Percentiles rank a stretch among this genome's conserved stretches.
Conservation (phyloP, 129 eudicot species). For the Flaveria linearis region DNA sequence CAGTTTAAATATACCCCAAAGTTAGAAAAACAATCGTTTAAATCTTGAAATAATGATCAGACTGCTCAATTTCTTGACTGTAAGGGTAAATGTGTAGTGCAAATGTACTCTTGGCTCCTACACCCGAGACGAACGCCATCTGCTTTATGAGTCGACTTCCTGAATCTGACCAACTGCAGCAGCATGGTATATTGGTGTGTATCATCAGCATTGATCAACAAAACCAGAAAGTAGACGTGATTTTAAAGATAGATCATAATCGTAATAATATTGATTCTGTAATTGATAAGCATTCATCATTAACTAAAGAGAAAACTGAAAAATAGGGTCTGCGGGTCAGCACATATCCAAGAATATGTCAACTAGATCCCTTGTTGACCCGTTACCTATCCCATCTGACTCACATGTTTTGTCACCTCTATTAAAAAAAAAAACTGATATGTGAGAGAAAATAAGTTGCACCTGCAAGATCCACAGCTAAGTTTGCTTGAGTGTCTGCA, state of each 20-base stretch:
- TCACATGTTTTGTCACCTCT: neutral
- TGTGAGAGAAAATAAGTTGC: neutral
- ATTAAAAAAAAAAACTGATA: neutral
- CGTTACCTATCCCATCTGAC: neutral
- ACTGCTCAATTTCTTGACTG: neutral
- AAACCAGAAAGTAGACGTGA: neutral
- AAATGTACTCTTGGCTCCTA: constrained; percentile 21
- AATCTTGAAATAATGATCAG: constrained; percentile 12
- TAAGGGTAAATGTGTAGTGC: constrained; percentile 7
- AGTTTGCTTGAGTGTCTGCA: constrained; percentile 94
- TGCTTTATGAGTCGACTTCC: constrained; percentile 34
- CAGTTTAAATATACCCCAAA: neutral
- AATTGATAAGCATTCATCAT: neutral
- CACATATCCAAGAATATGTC: neutral
- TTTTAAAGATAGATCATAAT: neutral
- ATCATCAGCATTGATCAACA: constrained; percentile 4
- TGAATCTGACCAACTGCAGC: constrained; percentile 44
- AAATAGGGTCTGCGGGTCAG: neutral
- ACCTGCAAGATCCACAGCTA: constrained; percentile 83
- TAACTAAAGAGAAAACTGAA: neutral
- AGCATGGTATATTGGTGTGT: neutral
- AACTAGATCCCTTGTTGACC: neutral
- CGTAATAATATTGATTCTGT: neutral
- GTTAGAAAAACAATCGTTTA: constrained; percentile 11
- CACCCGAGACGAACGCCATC: neutral